Base-by-base conservation (phyloP, 257 asterid genomes). In the Scutellaria galericulata region DNA sequence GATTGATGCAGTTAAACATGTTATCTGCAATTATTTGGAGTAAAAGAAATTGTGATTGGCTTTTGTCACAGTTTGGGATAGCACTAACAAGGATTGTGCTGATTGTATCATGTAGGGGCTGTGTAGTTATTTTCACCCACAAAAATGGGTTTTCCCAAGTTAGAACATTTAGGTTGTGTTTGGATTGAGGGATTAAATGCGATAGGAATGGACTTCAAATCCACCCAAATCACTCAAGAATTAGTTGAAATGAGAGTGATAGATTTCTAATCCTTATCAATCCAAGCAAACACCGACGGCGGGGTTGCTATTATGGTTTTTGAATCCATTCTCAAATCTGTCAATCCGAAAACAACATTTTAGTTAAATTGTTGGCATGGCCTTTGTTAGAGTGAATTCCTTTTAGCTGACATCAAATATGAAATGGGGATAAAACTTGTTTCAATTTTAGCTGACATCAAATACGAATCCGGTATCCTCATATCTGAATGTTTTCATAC, bases 11-110 rank as follows among this genome's bases (percentile, higher is more conserved):
- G 22, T 18, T 4, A 6, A 46, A 54, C 27, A 12, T 54, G 15
- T 31, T 54, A 22, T 44, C 20, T 31, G 27, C 60, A 27, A 9
- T 10, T 40, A 51, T 41, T 39, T 63, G 39, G 57, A 14, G 20
- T n/a, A 57, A 14, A 58, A 45, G 58, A 54, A 45, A 56, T n/a
- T 9, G 9, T 31, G 68, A 58, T 7, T 56, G 61, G 58, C 75
- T 13, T 69, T 44, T 27, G 55, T 44, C 47, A 44, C 22, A 7
- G 50, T 37, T 67, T 67, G 15, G 27, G 27, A 24, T 24, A 24
- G 27, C 27, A 2, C 54, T 41, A 13, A 9, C 40, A 50, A 42
- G 56, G 74, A 54, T 13, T 27, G 12, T 7, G 24, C 0, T 6
- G 66, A 55, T 2, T 4, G 66, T 22, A 24, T 12, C 37, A n/a